phyloP scores from a whole-genome alignment of 1,284 basidiomycete genomes.

The Malassezia pachydermatis region DNA sequence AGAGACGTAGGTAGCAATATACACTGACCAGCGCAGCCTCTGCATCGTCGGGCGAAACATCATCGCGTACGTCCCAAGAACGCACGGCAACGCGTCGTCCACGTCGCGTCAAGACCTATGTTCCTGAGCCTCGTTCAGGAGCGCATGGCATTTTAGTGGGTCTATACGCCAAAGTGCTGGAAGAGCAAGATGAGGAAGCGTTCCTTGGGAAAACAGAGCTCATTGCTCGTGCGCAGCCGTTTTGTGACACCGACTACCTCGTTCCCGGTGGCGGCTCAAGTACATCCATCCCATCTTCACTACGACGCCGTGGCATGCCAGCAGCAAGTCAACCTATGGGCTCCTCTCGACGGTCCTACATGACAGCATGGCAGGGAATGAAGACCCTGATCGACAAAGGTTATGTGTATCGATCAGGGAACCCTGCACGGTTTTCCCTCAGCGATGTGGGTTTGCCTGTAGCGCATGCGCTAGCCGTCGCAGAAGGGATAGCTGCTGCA shows the following conservation, averaged over 20 bases:
- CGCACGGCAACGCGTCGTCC: background rate
- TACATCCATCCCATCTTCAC: slow-evolving; percentile 12
- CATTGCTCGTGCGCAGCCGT: slow-evolving; percentile 34
- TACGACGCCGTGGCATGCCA: slow-evolving; percentile 12
- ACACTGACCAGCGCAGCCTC: too few relatives aligned
- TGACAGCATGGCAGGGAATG: slow-evolving; percentile 44
- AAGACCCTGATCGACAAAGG: slow-evolving; percentile 45
- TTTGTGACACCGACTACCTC: slow-evolving; percentile 39
- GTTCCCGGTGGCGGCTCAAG: slow-evolving; percentile 17
- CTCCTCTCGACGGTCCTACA: slow-evolving; percentile 20
- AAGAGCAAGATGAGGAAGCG: slow-evolving; percentile 17
- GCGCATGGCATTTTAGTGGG: slow-evolving; percentile 43
- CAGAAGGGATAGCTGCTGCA: slow-evolving; percentile 4
- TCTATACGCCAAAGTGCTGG: slow-evolving; percentile 23
- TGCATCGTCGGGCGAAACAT: background rate
- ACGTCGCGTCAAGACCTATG: slow-evolving; percentile 25
- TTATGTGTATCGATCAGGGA: slow-evolving; percentile 39
- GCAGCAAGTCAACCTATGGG: slow-evolving; percentile 2
- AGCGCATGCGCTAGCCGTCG: slow-evolving; percentile 18
- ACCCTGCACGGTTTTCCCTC: slow-evolving; percentile 37
- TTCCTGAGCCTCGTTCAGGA: slow-evolving; percentile 39
- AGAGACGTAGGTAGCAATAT: slow-evolving; percentile 20
- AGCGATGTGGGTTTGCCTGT: slow-evolving; percentile 36
- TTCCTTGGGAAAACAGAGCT: slow-evolving; percentile 32
- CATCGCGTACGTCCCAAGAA: background rate